Percentiles rank a stretch among this genome's conserved stretches.
Conservation (phyloP, 345 rosid genomes). For the Brassica carinata region DNA sequence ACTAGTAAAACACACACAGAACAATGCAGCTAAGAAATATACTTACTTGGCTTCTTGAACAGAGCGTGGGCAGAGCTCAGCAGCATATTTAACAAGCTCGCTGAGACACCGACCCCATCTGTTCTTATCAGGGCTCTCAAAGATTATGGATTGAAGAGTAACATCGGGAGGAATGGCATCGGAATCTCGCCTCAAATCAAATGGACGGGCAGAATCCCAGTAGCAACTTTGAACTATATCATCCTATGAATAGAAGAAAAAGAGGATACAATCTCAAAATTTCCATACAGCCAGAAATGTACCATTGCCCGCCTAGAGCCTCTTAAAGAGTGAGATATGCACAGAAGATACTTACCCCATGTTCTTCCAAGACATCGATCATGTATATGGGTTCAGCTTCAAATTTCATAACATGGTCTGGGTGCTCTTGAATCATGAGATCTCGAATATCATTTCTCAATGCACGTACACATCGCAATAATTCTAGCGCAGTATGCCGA, state of each 20-base stretch:
- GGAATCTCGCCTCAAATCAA: slow-evolving; percentile 88
- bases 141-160: slow-evolving; percentile 91
- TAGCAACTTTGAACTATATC: slow-evolving; percentile 98
- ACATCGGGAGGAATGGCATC: slow-evolving; percentile 92
- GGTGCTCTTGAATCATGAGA: slow-evolving; percentile 58
- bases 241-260: slow-evolving; percentile 54
- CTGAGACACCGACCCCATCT: slow-evolving; percentile 98
- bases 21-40: slow-evolving; percentile 5
- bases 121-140: slow-evolving; percentile 96
- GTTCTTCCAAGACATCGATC: slow-evolving; percentile 96
- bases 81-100: slow-evolving; percentile 90
- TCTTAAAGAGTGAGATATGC: slow-evolving; percentile 19
- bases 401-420: slow-evolving; percentile 61
- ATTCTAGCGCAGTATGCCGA: slow-evolving; percentile 93
- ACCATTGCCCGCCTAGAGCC: slow-evolving; percentile 14
- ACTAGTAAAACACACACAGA: slow-evolving; percentile 1
- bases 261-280: slow-evolving; percentile 14
- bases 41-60: slow-evolving; percentile 95
- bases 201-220: slow-evolving; percentile 92
- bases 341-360: slow-evolving; percentile 65
- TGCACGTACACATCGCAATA: slow-evolving; percentile 94
- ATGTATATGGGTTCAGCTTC: slow-evolving; percentile 90
- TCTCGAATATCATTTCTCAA: slow-evolving; percentile 85
- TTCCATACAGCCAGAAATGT: slow-evolving; percentile 12
- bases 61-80: slow-evolving; percentile 94